Base-by-base conservation (phyloP, 371 early-diverging fungal species). In the Mortierella sp. region DNA sequence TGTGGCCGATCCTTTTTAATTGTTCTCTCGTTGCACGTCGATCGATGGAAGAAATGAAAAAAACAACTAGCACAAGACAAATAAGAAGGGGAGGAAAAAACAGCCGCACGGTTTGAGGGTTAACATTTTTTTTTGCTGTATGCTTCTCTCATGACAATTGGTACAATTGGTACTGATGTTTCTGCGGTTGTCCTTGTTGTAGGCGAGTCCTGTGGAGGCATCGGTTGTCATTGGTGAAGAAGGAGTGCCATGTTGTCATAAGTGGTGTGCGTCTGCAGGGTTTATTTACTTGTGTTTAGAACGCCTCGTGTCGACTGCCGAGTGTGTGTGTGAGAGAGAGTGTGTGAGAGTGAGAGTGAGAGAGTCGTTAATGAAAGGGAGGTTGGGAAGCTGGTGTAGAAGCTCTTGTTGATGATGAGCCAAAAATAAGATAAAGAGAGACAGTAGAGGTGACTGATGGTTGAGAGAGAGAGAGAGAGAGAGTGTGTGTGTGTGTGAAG, bases 251-350 rank as follows among this genome's bases (percentile, higher is more conserved):
- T 51, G 51, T 51, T 18, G 32, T 32, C 60, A 32, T 32, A 29
- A 32, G 60, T 2, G 14, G 32, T 12, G 32, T 29, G 32, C 14
- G 27, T 29, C 29, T 58, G 60, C 21, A 32, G 63, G 63, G 63
- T 35, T 35, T 63, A 63, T 63, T 63, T 63, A 63, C 63, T 63
- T 63, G 35, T 63, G 63, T 18, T 63, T 18, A 35, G 35, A 51
- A 16, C 5, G 63, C 18, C 63, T 63, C 35, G 63, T 63, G 63
- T 68, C 24, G 41, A 32, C 6, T 2, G 56, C 11, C 24, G 68
- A 32, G 6, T 16, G 56, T 27, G 27, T n/a, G 16, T 56, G n/a
- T 68, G 55, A 10, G n/a, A n/a, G n/a, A n/a, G 21, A 4, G 12
- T 4, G 41, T 38, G 18, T 21, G 44, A 32, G 32, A 32, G 55